Evolutionary conservation across 495 filamentous ascomycete genomes (phyloP).

Genomic region (Lasiosphaeris hirsuta): DNA sequence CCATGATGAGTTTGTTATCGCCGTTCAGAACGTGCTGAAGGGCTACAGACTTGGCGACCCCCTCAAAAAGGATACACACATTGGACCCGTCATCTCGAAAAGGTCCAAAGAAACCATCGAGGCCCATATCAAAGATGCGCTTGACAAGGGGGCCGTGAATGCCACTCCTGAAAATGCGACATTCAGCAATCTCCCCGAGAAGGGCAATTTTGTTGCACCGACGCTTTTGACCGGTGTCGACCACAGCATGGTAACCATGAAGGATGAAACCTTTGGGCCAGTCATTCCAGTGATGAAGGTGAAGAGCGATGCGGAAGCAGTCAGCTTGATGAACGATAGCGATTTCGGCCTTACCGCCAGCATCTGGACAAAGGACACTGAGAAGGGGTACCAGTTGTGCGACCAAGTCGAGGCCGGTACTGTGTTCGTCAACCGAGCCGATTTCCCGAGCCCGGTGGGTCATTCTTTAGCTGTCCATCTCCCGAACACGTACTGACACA

Average conservation of each 20-base stretch:
- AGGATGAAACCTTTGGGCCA: constrained; percentile 93
- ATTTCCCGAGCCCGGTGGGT: constrained; percentile 89
- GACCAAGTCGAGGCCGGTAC: constrained; percentile 89
- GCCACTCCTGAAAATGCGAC: constrained; percentile 76
- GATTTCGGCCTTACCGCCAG: constrained; percentile 94
- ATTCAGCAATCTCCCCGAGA: constrained; percentile 62
- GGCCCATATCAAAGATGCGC: constrained; percentile 77
- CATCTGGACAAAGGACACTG: constrained; percentile 92
- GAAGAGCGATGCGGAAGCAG: constrained; percentile 73
- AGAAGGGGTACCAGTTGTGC: constrained; percentile 69
- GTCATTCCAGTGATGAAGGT: constrained; percentile 95
- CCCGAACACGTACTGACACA: constrained; percentile 13
- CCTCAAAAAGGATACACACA: constrained; percentile 67
- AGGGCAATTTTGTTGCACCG: constrained; percentile 83
- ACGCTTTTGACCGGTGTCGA: constrained; percentile 78
- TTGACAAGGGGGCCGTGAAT: constrained; percentile 78
- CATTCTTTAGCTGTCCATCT: not conserved
- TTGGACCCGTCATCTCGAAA: constrained; percentile 86
- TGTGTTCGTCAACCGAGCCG: constrained; percentile 92
- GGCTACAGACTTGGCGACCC: constrained; percentile 90
- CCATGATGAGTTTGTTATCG: constrained; percentile 74
- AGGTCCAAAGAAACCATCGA: constrained; percentile 70
- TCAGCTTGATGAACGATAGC: constrained; percentile 89
- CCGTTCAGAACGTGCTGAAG: constrained; percentile 74
- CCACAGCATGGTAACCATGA: constrained; percentile 89